phyloP scores from a whole-genome alignment of 1,284 basidiomycete species.

The Cryptococcus sp. region DNA sequence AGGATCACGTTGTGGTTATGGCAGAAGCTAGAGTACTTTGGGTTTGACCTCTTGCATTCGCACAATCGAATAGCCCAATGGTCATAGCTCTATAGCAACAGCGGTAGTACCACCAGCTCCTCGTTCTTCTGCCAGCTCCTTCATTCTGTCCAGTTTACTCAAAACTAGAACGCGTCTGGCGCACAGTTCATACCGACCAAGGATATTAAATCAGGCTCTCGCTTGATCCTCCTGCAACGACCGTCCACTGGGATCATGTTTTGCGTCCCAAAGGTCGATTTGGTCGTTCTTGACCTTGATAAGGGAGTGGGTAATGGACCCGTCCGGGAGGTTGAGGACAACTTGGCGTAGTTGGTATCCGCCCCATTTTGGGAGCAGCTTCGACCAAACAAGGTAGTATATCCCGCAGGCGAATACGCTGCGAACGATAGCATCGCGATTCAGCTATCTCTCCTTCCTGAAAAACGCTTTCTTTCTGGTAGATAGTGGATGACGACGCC shows the following conservation, averaged over 20 bases:
- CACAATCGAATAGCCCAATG: too few relatives aligned
- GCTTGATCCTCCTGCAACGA: conserved; percentile 1
- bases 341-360: conserved; percentile 49
- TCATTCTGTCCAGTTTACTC: too few relatives aligned
- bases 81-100: too few relatives aligned
- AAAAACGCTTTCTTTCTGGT: too few relatives aligned
- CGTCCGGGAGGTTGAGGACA: conserved; percentile 40
- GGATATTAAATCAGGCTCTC: background rate
- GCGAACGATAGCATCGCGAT: background rate
- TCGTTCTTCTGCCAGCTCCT: too few relatives aligned
- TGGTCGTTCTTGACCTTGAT: conserved; percentile 23
- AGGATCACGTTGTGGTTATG: too few relatives aligned
- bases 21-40: too few relatives aligned
- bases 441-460: background rate
- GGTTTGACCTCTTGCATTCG: too few relatives aligned
- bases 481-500: too few relatives aligned
- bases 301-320: conserved; percentile 26
- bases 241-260: conserved; percentile 19
- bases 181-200: too few relatives aligned
- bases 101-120: too few relatives aligned
- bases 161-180: too few relatives aligned
- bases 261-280: conserved; percentile 24
- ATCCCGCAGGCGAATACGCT: conserved; percentile 37
- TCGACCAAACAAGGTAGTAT: conserved; percentile 52
- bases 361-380: conserved; percentile 43